These are phyloP conservation scores for Fusarium fracticaudum DNA, from an alignment of 2,329 filamentous ascomycete species.

Conservation along the genomic window DNA sequence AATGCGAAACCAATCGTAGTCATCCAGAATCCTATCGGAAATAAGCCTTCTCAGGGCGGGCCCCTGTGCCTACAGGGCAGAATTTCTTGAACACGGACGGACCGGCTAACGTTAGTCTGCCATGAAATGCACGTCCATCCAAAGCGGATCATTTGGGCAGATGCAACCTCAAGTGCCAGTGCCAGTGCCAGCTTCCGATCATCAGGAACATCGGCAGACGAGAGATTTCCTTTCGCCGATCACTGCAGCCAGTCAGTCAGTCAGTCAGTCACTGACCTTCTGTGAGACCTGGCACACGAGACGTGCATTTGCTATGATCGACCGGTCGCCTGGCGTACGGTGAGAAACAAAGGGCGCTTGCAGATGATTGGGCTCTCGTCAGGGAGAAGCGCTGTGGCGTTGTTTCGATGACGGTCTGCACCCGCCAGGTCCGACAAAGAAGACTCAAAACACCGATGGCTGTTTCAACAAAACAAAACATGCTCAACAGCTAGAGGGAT, in stretches of 20 bases:
- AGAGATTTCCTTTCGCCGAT: not conserved
- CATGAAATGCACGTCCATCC: constrained; percentile 1
- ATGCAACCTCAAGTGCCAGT: not conserved
- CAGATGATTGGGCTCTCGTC: constrained; percentile 11
- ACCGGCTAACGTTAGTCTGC: not conserved
- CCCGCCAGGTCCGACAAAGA: constrained; percentile 9
- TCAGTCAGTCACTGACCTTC: not conserved
- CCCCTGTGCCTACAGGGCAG: not conserved
- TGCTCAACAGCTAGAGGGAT: not conserved
- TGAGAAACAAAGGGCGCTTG: constrained; percentile 1
- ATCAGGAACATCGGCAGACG: not conserved
- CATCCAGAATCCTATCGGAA: not conserved
- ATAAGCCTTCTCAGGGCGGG: constrained; percentile 6
- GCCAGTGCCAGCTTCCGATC: not conserved
- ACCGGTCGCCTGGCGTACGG: not conserved
- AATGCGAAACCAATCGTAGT: constrained; percentile 12
- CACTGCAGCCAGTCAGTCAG: not conserved
- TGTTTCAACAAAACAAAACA: constrained; percentile 9
- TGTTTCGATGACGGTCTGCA: constrained; percentile 9
- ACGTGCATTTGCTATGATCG: not conserved
- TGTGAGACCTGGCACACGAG: not conserved
- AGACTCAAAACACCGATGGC: constrained; percentile 22
- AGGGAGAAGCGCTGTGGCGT: constrained; percentile 28
- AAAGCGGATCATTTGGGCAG: not conserved
- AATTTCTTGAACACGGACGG: not conserved